Conservation (phyloP, 768 basidiomycete species). For the Suillus cothurnatus region DNA sequence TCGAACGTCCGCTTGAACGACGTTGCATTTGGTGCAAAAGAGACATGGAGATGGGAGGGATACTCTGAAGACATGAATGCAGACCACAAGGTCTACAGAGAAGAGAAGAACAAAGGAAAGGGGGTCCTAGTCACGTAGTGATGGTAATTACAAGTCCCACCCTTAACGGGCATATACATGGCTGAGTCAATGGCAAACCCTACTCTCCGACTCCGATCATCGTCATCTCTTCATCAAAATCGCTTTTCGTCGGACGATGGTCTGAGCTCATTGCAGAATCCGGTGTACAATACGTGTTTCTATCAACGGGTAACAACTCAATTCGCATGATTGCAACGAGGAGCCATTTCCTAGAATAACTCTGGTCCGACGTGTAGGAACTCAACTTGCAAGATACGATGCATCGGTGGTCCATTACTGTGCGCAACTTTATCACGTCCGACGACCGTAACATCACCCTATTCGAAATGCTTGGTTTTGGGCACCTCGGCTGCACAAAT, state of each 20-base stretch:
- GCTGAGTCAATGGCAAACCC: not conserved
- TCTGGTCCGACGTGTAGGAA: not conserved
- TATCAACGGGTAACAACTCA: not conserved
- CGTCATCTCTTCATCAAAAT: not conserved
- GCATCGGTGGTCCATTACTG: not conserved
- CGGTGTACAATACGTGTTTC: not conserved
- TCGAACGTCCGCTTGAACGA: constrained; percentile 65
- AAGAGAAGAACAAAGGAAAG: constrained; percentile 10
- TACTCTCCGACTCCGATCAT: not conserved
- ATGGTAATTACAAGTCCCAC: constrained; percentile 3
- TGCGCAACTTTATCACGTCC: not conserved
- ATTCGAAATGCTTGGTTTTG: too few relatives aligned
- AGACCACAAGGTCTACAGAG: constrained; percentile 2
- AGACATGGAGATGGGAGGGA: constrained; percentile 55
- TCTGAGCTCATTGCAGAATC: not conserved
- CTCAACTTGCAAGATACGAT: not conserved
- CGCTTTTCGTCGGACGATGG: not conserved
- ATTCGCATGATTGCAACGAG: constrained; percentile 7
- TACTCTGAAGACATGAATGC: constrained; percentile 14
- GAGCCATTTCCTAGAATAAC: not conserved
- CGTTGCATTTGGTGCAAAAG: constrained; percentile 49
- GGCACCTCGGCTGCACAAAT: not conserved
- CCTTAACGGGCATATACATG: not conserved
- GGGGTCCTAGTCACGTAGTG: constrained; percentile 3
- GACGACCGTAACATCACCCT: not conserved